Evolutionary conservation across 495 filamentous ascomycete genomes (phyloP).

Genomic region (Aspergillus nidulans): DNA sequence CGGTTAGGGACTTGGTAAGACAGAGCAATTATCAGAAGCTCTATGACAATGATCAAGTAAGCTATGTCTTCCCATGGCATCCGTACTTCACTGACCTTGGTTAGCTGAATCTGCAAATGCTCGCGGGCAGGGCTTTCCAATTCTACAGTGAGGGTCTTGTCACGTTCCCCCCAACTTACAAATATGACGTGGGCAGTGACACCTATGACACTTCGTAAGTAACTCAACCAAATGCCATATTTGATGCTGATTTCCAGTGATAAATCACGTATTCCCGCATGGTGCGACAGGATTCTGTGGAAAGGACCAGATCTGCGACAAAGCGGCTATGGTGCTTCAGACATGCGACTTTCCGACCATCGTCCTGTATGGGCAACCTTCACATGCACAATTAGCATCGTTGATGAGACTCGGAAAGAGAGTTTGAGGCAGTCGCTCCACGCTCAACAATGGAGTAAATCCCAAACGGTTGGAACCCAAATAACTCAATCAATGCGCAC

Average conservation of each 20-base stretch:
- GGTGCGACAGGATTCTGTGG: constrained; percentile 89
- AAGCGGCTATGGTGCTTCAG: constrained; percentile 69
- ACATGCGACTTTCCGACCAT: constrained; percentile 87
- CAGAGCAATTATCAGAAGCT: constrained; percentile 68
- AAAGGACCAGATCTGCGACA: constrained; percentile 82
- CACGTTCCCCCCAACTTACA: constrained; percentile 88
- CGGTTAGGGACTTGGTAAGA: constrained; percentile 67
- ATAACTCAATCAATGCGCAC: constrained; percentile 37
- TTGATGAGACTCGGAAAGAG: constrained; percentile 70
- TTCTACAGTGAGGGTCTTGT: constrained; percentile 87
- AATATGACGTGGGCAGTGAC: constrained; percentile 84
- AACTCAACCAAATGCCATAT: too few relatives aligned
- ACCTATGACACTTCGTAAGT: constrained; percentile 87
- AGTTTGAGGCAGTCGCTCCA: constrained; percentile 69
- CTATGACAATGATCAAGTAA: constrained; percentile 89
- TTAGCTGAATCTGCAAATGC: constrained; percentile 93
- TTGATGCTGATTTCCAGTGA: constrained; percentile 64
- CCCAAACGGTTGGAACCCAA: constrained; percentile 38
- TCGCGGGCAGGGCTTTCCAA: constrained; percentile 80
- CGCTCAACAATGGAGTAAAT: constrained; percentile 55
- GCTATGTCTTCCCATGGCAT: background rate
- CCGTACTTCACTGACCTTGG: constrained; percentile 5
- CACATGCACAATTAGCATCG: constrained; percentile 70
- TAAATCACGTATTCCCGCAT: constrained; percentile 90
- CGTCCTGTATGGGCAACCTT: constrained; percentile 89